Evolutionary conservation across 148 eudicot genomes (phyloP), one percentile per base, ranked within the genome.

Genomic region (Bassia scoparia): DNA sequence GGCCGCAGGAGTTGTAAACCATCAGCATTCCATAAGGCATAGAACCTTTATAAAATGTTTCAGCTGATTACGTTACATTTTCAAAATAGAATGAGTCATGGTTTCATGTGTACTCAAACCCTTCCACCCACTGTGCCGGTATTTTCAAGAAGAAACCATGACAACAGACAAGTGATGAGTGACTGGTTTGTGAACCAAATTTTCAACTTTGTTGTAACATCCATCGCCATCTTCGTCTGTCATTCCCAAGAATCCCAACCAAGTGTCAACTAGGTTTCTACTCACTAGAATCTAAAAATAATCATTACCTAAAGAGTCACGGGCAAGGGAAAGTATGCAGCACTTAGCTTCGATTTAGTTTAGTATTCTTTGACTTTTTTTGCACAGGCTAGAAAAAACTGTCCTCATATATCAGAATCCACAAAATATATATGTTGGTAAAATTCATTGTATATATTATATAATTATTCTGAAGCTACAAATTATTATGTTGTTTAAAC

Each of bases 251-350:
- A 9, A 15, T 62, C 46, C 8, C 33, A n/a, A 59, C 34, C 15
- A 2, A 23, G 26, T 11, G 69, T 48, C 48, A 75, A 67, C 34
- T 21, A 41, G 46, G 46, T 29, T 63, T 52, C 61, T 74, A 74
- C 63, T 50, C 27, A 65, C 33, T 74, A 16, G 37, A 68, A 24
- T 41, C 46, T 41, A 41, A 14, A 41, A 41, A 41, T 10, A 67
- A 7, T 14, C 53, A 52, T 41, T 56, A n/a, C 44, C 69, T 61
- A 37, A 30, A 49, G 56, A 53, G 72, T 72, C 73, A 72, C 68
- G 60, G 35, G 77, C 68, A 73, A 24, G 48, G 33, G 23, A 41
- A 65, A 33, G 58, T 46, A 29, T 59, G 72, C 34, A 73, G 73
- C 62, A 27, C 69, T 72, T 6, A 72, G 60, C 31, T 72, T 67